Evolutionary conservation across 1,139 yeast genomes (phyloP), one percentile per base, ranked within the genome.

Genomic region (Debaryomyces psychrophilus): DNA sequence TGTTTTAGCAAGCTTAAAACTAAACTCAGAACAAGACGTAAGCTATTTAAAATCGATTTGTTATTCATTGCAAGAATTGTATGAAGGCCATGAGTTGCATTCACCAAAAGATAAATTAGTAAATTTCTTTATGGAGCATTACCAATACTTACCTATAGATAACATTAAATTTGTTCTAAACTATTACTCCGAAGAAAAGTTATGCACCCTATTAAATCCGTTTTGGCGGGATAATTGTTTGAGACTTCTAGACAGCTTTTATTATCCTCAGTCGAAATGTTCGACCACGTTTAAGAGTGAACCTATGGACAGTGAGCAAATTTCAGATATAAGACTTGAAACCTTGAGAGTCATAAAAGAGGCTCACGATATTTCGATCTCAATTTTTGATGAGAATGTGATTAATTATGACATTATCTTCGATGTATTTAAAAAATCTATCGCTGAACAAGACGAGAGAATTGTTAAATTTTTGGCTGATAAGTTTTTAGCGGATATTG

Each of bases 161-260:
- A 67, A 68, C 9, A 69, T 75, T 5, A 53, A 64, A 11, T 72
- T 73, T 47, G 73, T 83, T 1, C 62, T 83, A 31, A 61, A 68
- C 6, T 76, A 69, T 55, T 84, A 80, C 57, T 64, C 67, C 1
- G 71, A 73, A n/a, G 80, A 76, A 45, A 74, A 75, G 44, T 56
- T 76, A 22, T 84, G 90, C 55, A 71, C 83, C 1, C 76, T 82
- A 6, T 58, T 82, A n/a, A 66, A 75, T 37, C 71, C 78, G 0
- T 63, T 72, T 15, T 85, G 90, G 88, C 64, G 66, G 39, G 71
- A 68, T 1, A 79, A 81, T 54, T 67, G 81, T 40, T 61, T 64
- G 18, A 65, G 64, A n/a, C 50, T 84, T 2, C 61, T 83, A 20
- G 67, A 71, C 20, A 65, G 68, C 20, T 84, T 83, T 55, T 83